Evolutionary conservation across 768 basidiomycete species (phyloP).

Genomic region (Russula griseocarnosa): DNA sequence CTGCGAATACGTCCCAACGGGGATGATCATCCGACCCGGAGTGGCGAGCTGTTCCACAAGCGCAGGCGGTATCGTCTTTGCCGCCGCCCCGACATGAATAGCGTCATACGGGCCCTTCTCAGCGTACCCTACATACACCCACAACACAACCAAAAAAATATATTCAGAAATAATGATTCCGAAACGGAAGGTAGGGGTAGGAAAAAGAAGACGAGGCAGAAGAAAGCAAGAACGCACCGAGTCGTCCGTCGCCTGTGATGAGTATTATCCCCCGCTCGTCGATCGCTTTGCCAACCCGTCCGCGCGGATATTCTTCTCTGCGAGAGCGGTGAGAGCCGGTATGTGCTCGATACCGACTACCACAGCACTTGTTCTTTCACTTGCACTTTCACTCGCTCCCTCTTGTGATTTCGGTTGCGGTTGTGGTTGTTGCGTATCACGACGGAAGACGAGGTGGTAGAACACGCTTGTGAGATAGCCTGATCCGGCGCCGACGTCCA

Average conservation of each 20-base stretch:
- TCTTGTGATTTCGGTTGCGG: conserved; percentile 23
- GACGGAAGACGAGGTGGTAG: conserved; percentile 54
- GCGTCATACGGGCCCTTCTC: conserved; percentile 43
- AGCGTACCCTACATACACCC: conserved; percentile 24
- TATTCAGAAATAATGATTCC: too few species aligned
- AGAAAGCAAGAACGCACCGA: conserved; percentile 59
- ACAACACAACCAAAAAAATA: too few species aligned
- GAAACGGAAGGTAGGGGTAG: too few species aligned
- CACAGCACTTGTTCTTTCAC: background rate
- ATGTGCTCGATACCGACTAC: conserved; percentile 94
- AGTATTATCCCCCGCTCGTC: conserved; percentile 57
- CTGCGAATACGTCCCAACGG: conserved; percentile 63
- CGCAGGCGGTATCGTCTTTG: conserved; percentile 62
- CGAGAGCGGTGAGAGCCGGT: conserved; percentile 66
- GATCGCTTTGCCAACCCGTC: conserved; percentile 58
- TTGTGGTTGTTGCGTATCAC: background rate
- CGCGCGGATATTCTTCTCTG: conserved; percentile 57
- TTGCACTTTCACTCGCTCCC: conserved; percentile 36
- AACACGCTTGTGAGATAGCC: conserved; percentile 85
- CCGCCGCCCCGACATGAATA: conserved; percentile 94
- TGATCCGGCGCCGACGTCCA: conserved; percentile 88
- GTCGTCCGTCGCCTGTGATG: conserved; percentile 73
- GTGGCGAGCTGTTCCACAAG: conserved; percentile 75
- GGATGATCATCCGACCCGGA: conserved; percentile 88
- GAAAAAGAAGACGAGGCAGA: too few species aligned